Evolutionary conservation across 306 rosid species (phyloP).

Genomic region (Cyclanthera cordifolia): DNA sequence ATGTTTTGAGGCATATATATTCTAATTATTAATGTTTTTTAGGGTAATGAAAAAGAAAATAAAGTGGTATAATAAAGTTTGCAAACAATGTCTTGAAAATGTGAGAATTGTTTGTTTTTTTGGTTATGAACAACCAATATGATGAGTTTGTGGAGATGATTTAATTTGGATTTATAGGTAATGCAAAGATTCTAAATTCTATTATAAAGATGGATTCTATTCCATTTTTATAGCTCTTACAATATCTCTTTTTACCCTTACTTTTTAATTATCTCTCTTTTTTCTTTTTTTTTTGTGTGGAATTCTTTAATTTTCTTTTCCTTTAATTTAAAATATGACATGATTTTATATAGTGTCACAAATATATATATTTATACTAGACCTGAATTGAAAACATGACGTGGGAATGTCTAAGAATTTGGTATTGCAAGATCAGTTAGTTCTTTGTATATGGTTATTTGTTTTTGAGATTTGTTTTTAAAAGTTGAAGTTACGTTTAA

Average conservation of each 20-base stretch:
- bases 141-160: constrained; percentile 2
- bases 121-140: neutral
- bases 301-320: neutral
- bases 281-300: no score
- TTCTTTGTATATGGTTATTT: no score
- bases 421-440: no score
- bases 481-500: no score
- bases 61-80: neutral
- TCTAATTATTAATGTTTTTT: no score
- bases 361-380: no score
- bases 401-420: no score
- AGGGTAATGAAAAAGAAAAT: neutral
- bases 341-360: neutral
- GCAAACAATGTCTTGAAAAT: neutral
- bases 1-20: neutral
- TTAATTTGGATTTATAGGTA: neutral
- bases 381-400: no score
- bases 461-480: no score
- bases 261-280: no score
- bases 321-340: neutral
- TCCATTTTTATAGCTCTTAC: neutral
- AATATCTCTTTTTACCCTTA: neutral
- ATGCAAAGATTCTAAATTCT: constrained; percentile 6
- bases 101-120: neutral
- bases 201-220: constrained; percentile 4